Conservation (phyloP, 805 yeast species). For the Lipomyces oligophaga region DNA sequence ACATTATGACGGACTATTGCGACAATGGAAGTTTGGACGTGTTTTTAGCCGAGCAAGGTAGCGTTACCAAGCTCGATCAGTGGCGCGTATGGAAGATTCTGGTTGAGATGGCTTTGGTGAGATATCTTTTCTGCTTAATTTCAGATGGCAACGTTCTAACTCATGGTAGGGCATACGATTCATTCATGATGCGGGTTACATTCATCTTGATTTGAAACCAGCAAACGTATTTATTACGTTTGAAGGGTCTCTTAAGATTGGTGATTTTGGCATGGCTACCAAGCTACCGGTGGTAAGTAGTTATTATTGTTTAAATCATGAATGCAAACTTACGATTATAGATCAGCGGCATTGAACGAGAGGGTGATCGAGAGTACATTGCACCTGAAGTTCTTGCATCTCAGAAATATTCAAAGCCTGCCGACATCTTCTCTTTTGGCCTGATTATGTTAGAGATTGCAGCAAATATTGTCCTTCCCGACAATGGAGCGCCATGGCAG, state of each 20-base stretch:
- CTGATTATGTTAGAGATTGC: conserved; percentile 92
- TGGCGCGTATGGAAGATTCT: conserved; percentile 97
- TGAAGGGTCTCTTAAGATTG: conserved; percentile 90
- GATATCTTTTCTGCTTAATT: not conserved
- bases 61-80: conserved; percentile 78
- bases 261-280: conserved; percentile 95
- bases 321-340: conserved; percentile 1
- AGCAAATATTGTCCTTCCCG: conserved; percentile 90
- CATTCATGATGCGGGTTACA: conserved; percentile 69
- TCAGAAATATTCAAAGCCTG: conserved; percentile 81
- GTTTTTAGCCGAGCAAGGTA: conserved; percentile 73
- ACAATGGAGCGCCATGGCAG: conserved; percentile 96
- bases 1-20: conserved; percentile 92
- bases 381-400: conserved; percentile 91
- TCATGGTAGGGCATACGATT: conserved; percentile 57
- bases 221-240: conserved; percentile 92
- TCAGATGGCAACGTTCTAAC: not conserved
- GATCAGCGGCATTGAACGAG: conserved; percentile 66
- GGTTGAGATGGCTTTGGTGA: conserved; percentile 61
- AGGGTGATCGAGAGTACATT: conserved; percentile 95
- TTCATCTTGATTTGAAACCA: conserved; percentile 91
- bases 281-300: conserved; percentile 53
- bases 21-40: conserved; percentile 88
- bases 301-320: conserved; percentile 33
- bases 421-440: conserved; percentile 93